Evolutionary conservation across 2,329 filamentous ascomycete genomes (phyloP).

Genomic region (Penicillium verrucosum): DNA sequence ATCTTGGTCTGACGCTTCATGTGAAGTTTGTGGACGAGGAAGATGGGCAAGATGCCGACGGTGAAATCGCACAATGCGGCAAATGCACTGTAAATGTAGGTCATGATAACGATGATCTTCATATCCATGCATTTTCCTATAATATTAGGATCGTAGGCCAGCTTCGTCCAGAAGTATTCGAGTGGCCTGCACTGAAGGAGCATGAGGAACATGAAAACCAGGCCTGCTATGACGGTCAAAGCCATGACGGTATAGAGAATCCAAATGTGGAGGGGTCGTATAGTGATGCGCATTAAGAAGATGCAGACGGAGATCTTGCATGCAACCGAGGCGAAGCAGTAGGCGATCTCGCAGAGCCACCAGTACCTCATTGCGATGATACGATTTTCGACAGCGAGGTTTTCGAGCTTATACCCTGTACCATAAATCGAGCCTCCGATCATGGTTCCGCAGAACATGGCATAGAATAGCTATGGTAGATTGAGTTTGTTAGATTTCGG

Average conservation of each 20-base stretch:
- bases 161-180: slow-evolving; percentile 49
- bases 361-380: slow-evolving; percentile 38
- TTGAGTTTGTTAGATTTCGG: background rate
- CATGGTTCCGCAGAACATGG: slow-evolving; percentile 31
- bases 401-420: slow-evolving; percentile 24
- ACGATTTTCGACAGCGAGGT: slow-evolving; percentile 16
- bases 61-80: slow-evolving; percentile 49
- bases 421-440: slow-evolving; percentile 32
- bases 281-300: slow-evolving; percentile 52
- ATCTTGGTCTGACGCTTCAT: slow-evolving; percentile 54
- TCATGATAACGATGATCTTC: slow-evolving; percentile 33
- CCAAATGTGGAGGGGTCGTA: slow-evolving; percentile 46
- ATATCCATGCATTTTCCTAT: slow-evolving; percentile 44
- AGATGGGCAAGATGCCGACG: slow-evolving; percentile 52
- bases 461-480: slow-evolving; percentile 20
- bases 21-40: slow-evolving; percentile 55
- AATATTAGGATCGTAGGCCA: slow-evolving; percentile 23
- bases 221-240: slow-evolving; percentile 45
- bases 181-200: slow-evolving; percentile 54
- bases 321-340: slow-evolving; percentile 46
- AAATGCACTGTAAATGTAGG: slow-evolving; percentile 35
- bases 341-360: slow-evolving; percentile 54
- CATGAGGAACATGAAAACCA: slow-evolving; percentile 51
- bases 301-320: slow-evolving; percentile 53
- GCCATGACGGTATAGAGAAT: slow-evolving; percentile 48